These are phyloP conservation scores for Botrytis deweyae DNA, from an alignment of 2,329 filamentous ascomycete species.

Conservation along the genomic window DNA sequence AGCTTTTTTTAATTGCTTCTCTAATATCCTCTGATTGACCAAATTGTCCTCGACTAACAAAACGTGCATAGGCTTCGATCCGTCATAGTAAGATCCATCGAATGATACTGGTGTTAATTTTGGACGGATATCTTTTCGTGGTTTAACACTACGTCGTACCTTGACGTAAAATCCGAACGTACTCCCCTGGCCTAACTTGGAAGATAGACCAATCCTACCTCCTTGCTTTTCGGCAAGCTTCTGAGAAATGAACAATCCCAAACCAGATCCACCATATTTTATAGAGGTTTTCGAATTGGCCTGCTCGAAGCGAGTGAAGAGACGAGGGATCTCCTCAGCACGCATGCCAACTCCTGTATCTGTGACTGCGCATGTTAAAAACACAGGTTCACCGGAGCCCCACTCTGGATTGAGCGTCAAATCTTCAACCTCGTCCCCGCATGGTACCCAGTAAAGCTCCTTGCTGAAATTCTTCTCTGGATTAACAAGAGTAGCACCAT, in stretches of 20 bases:
- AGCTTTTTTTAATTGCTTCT: conserved; percentile 50
- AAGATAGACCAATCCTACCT: conserved; percentile 69
- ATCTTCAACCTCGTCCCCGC: conserved; percentile 24
- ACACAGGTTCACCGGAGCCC: conserved; percentile 52
- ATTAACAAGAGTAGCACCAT: conserved; percentile 25
- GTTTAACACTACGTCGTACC: conserved; percentile 40
- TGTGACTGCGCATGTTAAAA: conserved; percentile 69
- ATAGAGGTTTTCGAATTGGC: conserved; percentile 70
- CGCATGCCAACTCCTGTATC: conserved; percentile 76
- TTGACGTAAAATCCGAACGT: conserved; percentile 76
- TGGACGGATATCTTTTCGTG: neutral
- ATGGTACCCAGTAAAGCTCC: conserved; percentile 31
- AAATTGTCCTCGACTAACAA: conserved; percentile 62
- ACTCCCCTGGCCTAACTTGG: conserved; percentile 64
- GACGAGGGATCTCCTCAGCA: conserved; percentile 65
- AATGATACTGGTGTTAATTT: neutral
- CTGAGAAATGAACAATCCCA: conserved; percentile 77
- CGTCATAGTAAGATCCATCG: conserved; percentile 45
- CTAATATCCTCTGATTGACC: conserved; percentile 58
- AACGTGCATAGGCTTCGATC: conserved; percentile 49
- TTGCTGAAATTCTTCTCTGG: conserved; percentile 27
- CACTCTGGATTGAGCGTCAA: conserved; percentile 35
- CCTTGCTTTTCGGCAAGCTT: conserved; percentile 77
- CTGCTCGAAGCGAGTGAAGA: conserved; percentile 81
- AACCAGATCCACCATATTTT: conserved; percentile 75